A percentile compares a stretch with the other conserved stretches of the same genome.
phyloP scores from a whole-genome alignment of 768 basidiomycete species.

The Leccinum subtestaceum region DNA sequence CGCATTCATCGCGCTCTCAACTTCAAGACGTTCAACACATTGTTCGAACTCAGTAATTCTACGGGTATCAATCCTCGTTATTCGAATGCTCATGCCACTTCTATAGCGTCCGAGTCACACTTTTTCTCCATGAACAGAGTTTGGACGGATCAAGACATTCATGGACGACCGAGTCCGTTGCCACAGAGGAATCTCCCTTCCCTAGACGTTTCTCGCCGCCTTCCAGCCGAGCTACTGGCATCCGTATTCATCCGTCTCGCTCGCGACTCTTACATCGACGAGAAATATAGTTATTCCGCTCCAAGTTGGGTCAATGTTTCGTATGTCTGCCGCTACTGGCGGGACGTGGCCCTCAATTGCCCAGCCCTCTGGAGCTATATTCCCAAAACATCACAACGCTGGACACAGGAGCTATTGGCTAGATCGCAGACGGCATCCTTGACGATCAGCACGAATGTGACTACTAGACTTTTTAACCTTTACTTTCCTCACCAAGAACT shows the following conservation, averaged over 20 bases:
- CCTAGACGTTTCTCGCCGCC: neutral
- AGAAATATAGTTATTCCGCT: neutral
- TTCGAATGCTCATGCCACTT: no score
- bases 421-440: neutral
- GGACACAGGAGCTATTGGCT: neutral
- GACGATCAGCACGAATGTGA: neutral
- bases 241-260: neutral
- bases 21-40: no score
- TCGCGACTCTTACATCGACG: neutral
- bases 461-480: neutral
- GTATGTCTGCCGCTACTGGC: neutral
- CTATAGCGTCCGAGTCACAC: no score
- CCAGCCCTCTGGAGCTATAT: neutral
- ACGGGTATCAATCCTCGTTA: no score
- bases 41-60: no score
- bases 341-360: neutral
- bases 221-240: neutral
- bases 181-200: neutral
- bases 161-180: no score
- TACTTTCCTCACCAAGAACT: neutral
- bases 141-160: no score
- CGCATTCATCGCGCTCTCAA: no score
- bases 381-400: neutral
- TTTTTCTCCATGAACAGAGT: no score
- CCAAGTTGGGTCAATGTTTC: neutral